Evolutionary conservation across 2,329 filamentous ascomycete genomes (phyloP), one percentile per base, ranked within the genome.

Genomic region (Botrytis porri): DNA sequence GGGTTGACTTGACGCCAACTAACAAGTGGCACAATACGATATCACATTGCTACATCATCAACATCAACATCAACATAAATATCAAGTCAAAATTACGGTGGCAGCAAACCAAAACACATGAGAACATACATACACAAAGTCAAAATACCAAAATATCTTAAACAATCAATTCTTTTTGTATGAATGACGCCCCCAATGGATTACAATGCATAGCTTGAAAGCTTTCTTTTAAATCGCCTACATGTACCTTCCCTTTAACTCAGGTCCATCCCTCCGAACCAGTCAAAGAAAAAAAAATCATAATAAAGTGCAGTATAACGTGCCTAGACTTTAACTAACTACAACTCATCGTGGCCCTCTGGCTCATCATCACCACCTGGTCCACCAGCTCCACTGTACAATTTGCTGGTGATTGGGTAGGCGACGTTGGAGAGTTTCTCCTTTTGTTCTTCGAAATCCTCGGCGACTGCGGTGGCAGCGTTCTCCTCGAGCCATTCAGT

Each of bases 401-500:
- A 89, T 90, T 99, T 99, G 87, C 93, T 97, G 80, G 96, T 99
- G 86, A 99, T 99, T 79, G 96, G 96, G 87, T 98, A 98, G 71
- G 96, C 96, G 77, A 98, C 93, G 84, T 93, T 92, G 80, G 93
- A 97, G 79, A 99, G 89, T 89, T 98, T 98, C 92, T 99, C 95
- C 88, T 97, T 97, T 88, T 98, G 95, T 90, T 99, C 96, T 85
- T 98, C 95, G 80, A 98, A 98, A 87, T 98, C 96, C 87, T 98
- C 95, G 74, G 94, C 88, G 78, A 87, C 89, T 77, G 96, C 96
- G 70, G 92, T 92, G 78, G 92, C 90, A 78, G 89, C 93, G 85
- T 98, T 97, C 89, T 97, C 94, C 80, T 98, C 95, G 74, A 99
- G 91, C 96, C 96, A 99, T 83, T 98, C 95, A 80, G 91, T 92